Percentiles rank a stretch among this genome's conserved stretches.
These are phyloP conservation scores for Penicillium sp. DNA, from an alignment of 2,329 filamentous ascomycete genomes.

Conservation along the genomic window DNA sequence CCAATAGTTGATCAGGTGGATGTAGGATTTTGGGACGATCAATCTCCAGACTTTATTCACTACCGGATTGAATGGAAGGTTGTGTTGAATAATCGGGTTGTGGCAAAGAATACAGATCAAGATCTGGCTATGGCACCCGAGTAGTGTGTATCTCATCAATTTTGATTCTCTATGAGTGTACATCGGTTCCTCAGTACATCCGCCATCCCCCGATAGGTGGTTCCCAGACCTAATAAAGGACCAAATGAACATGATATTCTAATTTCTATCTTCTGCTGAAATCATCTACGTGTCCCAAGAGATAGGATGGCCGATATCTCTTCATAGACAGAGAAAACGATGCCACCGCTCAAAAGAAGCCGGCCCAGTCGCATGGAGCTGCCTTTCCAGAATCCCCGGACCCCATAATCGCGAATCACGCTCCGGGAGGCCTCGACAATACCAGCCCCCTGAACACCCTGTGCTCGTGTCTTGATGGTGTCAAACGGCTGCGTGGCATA, in stretches of 20 bases:
- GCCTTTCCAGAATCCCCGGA: slow-evolving; percentile 68
- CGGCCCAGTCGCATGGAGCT: slow-evolving; percentile 70
- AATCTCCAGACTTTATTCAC: background rate
- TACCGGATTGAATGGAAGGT: background rate
- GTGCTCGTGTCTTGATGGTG: slow-evolving; percentile 61
- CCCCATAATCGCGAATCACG: slow-evolving; percentile 61
- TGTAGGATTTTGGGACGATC: too few species aligned
- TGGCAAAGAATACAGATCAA: background rate
- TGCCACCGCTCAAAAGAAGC: slow-evolving; percentile 68
- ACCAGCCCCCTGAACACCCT: slow-evolving; percentile 62
- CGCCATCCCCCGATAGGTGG: too few species aligned
- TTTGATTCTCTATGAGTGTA: too few species aligned
- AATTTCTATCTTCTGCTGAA: too few species aligned
- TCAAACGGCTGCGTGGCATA: slow-evolving; percentile 34
- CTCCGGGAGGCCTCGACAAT: slow-evolving; percentile 61
- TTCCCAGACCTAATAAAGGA: too few species aligned
- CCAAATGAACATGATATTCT: too few species aligned
- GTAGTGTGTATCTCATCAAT: too few species aligned
- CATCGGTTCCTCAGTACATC: too few species aligned
- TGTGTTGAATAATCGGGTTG: background rate
- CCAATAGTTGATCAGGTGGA: too few species aligned
- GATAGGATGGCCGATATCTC: slow-evolving; percentile 56
- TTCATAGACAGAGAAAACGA: slow-evolving; percentile 68
- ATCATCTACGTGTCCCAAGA: too few species aligned
- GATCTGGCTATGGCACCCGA: too few species aligned